These are phyloP conservation scores for Eucommia ulmoides DNA, from an alignment of 257 asterid genomes.

Conservation along the genomic window DNA sequence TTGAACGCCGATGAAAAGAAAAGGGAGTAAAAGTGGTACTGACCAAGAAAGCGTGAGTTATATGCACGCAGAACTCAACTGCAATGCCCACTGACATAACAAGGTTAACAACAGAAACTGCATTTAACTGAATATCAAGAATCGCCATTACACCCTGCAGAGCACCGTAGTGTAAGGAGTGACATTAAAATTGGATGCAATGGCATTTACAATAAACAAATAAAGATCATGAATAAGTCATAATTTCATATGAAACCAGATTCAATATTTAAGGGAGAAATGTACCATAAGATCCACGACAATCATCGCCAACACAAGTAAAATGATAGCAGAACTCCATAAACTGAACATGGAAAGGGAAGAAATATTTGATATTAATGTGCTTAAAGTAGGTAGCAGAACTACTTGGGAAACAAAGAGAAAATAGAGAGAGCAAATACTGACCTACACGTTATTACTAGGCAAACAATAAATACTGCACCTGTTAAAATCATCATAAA, in stretches of 20 bases:
- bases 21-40: conserved; percentile 17
- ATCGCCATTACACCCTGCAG: conserved; percentile 93
- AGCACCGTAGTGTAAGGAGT: conserved; percentile 22
- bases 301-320: conserved; percentile 77
- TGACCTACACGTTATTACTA: conserved; percentile 84
- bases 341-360: conserved; percentile 33
- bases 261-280: conserved; percentile 3
- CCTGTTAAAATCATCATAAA: conserved; percentile 36
- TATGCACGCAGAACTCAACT: conserved; percentile 93
- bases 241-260: not conserved
- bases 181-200: conserved; percentile 8
- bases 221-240: not conserved
- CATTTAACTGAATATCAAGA: conserved; percentile 80
- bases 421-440: conserved; percentile 10
- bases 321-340: conserved; percentile 92
- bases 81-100: conserved; percentile 97
- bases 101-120: conserved; percentile 91
- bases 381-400: not conserved
- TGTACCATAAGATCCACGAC: conserved; percentile 88
- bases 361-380: not conserved
- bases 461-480: conserved; percentile 86
- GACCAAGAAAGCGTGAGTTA: conserved; percentile 97
- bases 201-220: not conserved
- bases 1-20: not conserved
- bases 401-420: conserved; percentile 1